These are phyloP conservation scores for Ilyonectria mors-panacis DNA, from an alignment of 2,329 filamentous ascomycete species.

Conservation along the genomic window DNA sequence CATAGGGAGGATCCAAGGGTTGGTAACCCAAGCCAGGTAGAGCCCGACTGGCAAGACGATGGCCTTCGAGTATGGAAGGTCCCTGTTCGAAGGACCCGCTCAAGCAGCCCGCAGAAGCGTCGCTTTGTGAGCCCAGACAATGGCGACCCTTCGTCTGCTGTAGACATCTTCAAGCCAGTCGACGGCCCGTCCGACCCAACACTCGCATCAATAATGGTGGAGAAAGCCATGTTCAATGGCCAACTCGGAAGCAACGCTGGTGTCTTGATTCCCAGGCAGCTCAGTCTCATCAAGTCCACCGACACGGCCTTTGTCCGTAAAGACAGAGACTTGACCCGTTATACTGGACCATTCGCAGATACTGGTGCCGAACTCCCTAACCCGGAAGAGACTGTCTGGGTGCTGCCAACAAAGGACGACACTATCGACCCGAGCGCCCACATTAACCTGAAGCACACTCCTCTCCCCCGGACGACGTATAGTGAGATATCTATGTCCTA, in stretches of 20 bases:
- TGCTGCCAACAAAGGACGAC: conserved; percentile 42
- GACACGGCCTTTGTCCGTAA: conserved; percentile 71
- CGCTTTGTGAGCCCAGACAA: conserved; percentile 43
- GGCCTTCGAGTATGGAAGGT: conserved; percentile 90
- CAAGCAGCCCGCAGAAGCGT: conserved; percentile 56
- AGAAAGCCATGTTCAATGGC: conserved; percentile 56
- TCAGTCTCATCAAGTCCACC: conserved; percentile 48
- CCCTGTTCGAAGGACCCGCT: conserved; percentile 58
- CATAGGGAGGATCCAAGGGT: conserved; percentile 63
- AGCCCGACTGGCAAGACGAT: conserved; percentile 82
- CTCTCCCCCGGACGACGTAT: conserved; percentile 78
- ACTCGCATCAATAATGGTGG: conserved; percentile 51
- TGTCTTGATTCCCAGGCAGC: conserved; percentile 44
- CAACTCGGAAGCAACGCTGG: conserved; percentile 42
- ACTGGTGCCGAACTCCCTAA: conserved; percentile 37
- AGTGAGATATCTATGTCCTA: conserved; percentile 84
- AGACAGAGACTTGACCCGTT: conserved; percentile 76
- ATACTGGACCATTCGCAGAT: conserved; percentile 71
- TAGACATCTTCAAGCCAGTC: conserved; percentile 35
- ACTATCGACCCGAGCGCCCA: conserved; percentile 27
- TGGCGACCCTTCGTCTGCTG: conserved; percentile 8
- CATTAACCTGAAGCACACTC: conserved; percentile 40
- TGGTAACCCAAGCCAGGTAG: conserved; percentile 43
- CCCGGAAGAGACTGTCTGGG: conserved; percentile 47
- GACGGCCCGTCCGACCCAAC: conserved; percentile 48